phyloP scores from a whole-genome alignment of 176 grass and related monocot species.

The Chrysopogon serrulatus region DNA sequence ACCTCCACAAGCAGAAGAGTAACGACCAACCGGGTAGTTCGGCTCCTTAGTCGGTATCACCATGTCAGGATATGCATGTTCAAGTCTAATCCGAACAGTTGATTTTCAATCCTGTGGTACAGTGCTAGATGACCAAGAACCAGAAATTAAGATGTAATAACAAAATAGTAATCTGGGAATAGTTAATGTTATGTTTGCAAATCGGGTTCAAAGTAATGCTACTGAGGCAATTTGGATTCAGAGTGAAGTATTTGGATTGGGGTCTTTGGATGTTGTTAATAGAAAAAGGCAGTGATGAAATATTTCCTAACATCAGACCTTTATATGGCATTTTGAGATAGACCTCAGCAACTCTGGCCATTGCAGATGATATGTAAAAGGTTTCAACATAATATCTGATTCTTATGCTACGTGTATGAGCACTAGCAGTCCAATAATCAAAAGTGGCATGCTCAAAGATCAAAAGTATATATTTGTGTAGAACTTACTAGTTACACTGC shows the following conservation, averaged over 20 bases:
- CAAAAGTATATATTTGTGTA: not conserved
- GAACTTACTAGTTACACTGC: conserved; percentile 22
- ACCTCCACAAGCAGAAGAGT: not conserved
- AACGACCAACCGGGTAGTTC: not conserved
- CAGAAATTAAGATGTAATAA: not conserved
- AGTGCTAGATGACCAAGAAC: not conserved
- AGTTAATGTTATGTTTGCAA: not conserved
- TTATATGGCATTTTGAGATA: not conserved
- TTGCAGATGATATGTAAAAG: not conserved
- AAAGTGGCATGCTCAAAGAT: not conserved
- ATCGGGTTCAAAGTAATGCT: not conserved
- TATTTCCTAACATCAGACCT: not conserved
- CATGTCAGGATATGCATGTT: not conserved
- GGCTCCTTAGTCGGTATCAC: not conserved
- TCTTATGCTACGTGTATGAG: not conserved
- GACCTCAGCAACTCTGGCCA: not conserved
- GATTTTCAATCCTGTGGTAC: not conserved
- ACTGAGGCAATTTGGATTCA: not conserved
- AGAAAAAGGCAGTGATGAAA: not conserved
- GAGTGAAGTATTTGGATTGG: not conserved
- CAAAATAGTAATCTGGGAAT: not conserved
- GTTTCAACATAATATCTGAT: not conserved
- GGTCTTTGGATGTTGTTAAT: not conserved
- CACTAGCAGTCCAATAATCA: not conserved
- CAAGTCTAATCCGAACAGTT: not conserved